Evolutionary conservation across 164 flowering plant species (phyloP).

Genomic region (Paratinospora sagittata): DNA sequence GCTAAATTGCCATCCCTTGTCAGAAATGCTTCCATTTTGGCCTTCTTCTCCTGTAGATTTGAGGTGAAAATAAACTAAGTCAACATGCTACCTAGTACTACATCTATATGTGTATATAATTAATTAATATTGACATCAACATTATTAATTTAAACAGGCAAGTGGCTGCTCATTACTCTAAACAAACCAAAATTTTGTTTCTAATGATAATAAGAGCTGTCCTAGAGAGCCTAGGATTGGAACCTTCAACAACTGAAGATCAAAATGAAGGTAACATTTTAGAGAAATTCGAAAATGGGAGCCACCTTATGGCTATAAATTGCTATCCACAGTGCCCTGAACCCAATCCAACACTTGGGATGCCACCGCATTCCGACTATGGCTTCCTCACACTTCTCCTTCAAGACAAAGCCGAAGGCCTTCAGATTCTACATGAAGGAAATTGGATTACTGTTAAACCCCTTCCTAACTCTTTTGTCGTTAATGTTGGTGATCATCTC

Average conservation of each 20-base stretch:
- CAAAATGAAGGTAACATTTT: slow-evolving; percentile 21
- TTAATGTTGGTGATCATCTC: slow-evolving; percentile 82
- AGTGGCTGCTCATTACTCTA: slow-evolving; percentile 42
- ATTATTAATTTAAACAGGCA: slow-evolving; percentile 34
- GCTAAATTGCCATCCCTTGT: slow-evolving; percentile 42
- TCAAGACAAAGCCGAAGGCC: slow-evolving; percentile 65
- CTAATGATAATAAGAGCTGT: slow-evolving; percentile 54
- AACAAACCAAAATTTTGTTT: slow-evolving; percentile 49
- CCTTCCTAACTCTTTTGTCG: slow-evolving; percentile 52
- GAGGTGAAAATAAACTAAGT: slow-evolving; percentile 29
- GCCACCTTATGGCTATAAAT: slow-evolving; percentile 73
- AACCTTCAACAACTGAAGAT: background rate
- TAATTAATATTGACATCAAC: background rate
- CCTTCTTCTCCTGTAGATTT: slow-evolving; percentile 69
- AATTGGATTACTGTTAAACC: slow-evolving; percentile 72
- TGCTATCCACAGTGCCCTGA: slow-evolving; percentile 80
- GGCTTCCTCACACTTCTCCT: slow-evolving; percentile 83
- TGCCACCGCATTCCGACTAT: slow-evolving; percentile 90
- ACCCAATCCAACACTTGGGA: slow-evolving; percentile 78
- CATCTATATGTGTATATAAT: background rate
- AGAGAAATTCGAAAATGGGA: slow-evolving; percentile 50
- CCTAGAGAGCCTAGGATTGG: slow-evolving; percentile 58
- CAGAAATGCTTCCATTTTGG: slow-evolving; percentile 56
- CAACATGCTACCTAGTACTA: too few species aligned
- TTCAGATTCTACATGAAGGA: slow-evolving; percentile 46